Conservation (phyloP, 345 rosid species). For the Sonneratia alba region DNA sequence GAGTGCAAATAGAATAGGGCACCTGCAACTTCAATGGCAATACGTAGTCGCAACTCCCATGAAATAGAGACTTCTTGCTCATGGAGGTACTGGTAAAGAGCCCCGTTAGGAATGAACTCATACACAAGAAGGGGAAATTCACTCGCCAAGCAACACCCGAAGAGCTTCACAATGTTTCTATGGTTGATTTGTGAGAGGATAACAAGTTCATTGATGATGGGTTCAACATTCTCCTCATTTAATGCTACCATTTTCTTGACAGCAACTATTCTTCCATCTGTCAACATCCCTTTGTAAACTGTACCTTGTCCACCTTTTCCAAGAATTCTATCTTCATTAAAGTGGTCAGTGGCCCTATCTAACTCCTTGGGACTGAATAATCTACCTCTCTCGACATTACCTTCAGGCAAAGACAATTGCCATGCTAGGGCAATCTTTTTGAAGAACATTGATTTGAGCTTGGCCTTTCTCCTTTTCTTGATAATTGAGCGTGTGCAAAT, state of each 20-base stretch:
- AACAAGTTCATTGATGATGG: conserved; percentile 13
- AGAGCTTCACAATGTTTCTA: conserved; percentile 8
- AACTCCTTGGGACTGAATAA: not conserved
- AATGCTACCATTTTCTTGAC: conserved; percentile 4
- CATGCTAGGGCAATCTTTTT: not conserved
- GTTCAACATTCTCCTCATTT: not conserved
- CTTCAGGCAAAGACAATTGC: conserved; percentile 1
- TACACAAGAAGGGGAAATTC: conserved; percentile 5
- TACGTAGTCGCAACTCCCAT: no score
- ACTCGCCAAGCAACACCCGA: conserved; percentile 15
- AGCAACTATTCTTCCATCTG: conserved; percentile 7
- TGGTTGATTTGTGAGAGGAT: conserved; percentile 16
- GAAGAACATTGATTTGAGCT: conserved; percentile 13
- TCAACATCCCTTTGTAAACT: conserved; percentile 15
- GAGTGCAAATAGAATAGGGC: no score
- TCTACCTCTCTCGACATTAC: not conserved
- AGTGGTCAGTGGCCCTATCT: conserved; percentile 7
- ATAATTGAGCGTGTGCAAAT: not conserved
- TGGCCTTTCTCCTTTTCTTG: conserved; percentile 3
- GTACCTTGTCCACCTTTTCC: conserved; percentile 6
- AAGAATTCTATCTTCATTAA: conserved; percentile 4
- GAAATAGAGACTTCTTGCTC: no score
- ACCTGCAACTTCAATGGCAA: no score
- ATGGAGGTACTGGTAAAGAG: no score
- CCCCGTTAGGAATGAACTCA: conserved; percentile 5